Conservation (phyloP, 441 rosid species). For the Codiaeum variegatum region DNA sequence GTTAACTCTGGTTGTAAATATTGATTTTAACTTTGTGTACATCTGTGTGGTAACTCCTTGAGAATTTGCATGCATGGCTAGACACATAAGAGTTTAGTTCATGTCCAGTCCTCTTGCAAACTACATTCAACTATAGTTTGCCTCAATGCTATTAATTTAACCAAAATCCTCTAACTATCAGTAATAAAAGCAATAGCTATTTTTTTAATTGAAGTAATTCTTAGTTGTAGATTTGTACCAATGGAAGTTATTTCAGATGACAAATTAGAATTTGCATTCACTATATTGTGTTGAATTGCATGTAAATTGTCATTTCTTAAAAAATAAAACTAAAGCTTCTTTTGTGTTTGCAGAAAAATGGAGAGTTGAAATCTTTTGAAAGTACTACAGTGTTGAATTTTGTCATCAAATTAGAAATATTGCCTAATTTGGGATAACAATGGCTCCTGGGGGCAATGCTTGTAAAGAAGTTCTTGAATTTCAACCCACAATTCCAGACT, state of each 20-base stretch:
- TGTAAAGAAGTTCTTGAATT: slow-evolving; percentile 43
- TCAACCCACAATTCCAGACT: slow-evolving; percentile 26
- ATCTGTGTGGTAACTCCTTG: background rate
- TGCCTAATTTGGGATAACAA: slow-evolving; percentile 19
- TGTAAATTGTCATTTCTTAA: background rate
- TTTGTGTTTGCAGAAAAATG: slow-evolving; percentile 20
- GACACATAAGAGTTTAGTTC: background rate
- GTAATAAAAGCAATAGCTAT: background rate
- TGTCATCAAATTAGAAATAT: slow-evolving; percentile 17
- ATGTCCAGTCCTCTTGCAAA: background rate
- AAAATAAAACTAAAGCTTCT: slow-evolving; percentile 5
- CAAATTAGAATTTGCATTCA: slow-evolving; percentile 7
- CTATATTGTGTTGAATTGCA: slow-evolving; percentile 3
- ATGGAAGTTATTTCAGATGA: background rate
- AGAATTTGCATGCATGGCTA: background rate
- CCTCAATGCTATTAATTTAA: background rate
- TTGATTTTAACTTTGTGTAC: background rate
- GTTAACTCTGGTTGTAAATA: background rate
- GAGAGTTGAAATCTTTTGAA: slow-evolving; percentile 17
- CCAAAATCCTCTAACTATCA: background rate
- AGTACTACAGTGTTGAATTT: slow-evolving; percentile 16
- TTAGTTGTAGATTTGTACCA: background rate
- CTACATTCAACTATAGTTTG: background rate
- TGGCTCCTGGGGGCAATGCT: slow-evolving; percentile 47
- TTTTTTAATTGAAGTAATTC: background rate